A percentile compares a stretch with the other conserved stretches of the same genome.
These are phyloP conservation scores for Metschnikowia cerradonensis DNA, from an alignment of 805 yeast species.

Conservation along the genomic window DNA sequence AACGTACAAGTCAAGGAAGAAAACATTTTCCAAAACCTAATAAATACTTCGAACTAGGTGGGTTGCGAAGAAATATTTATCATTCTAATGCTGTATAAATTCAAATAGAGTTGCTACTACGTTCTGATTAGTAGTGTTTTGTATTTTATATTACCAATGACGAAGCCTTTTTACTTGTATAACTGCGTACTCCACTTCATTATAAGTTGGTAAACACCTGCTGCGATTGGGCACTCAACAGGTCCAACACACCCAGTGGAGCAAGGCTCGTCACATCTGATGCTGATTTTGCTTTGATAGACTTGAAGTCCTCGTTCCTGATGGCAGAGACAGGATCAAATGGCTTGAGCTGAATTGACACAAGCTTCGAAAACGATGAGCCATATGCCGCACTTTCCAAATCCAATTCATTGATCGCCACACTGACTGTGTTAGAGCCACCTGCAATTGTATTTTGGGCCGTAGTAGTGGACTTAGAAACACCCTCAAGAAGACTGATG, in stretches of 20 bases:
- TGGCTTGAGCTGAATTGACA: slow-evolving; percentile 54
- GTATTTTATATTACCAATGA: neutral
- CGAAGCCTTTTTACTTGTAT: neutral
- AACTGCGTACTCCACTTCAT: neutral
- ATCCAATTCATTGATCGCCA: slow-evolving; percentile 46
- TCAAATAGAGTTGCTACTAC: neutral
- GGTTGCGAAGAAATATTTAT: neutral
- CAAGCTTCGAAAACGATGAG: slow-evolving; percentile 72
- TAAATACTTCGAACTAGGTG: slow-evolving; percentile 1
- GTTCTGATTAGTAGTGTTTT: neutral
- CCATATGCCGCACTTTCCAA: slow-evolving; percentile 76
- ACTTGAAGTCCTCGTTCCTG: slow-evolving; percentile 28
- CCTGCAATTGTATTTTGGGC: slow-evolving; percentile 17
- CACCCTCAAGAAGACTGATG: slow-evolving; percentile 26
- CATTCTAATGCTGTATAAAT: neutral
- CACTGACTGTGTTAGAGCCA: slow-evolving; percentile 18
- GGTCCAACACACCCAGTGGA: slow-evolving; percentile 22
- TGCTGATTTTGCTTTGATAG: slow-evolving; percentile 26
- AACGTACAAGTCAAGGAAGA: slow-evolving; percentile 3
- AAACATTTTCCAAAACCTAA: slow-evolving; percentile 6
- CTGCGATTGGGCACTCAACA: slow-evolving; percentile 21
- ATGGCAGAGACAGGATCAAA: slow-evolving; percentile 69
- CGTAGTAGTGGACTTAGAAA: slow-evolving; percentile 18
- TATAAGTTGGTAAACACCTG: slow-evolving; percentile 8
- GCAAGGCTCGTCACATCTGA: slow-evolving; percentile 27